phyloP scores from a whole-genome alignment of 2,329 filamentous ascomycete genomes.

The Drechslerella coelobrocha region DNA sequence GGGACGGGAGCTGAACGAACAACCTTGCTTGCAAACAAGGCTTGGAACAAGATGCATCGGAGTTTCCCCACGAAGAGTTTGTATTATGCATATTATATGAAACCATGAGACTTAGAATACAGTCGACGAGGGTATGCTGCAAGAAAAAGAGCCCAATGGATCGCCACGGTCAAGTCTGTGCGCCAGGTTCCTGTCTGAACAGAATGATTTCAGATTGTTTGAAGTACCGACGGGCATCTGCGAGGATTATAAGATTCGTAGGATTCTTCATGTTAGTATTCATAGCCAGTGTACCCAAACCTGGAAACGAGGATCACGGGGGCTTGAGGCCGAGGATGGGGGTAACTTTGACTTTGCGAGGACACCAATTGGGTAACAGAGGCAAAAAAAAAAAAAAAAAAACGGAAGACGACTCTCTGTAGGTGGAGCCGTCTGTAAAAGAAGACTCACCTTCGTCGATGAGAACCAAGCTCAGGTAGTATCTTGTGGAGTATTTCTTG shows the following conservation, averaged over 20 bases:
- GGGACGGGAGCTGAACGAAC: constrained; percentile 25
- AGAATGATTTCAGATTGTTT: constrained; percentile 99
- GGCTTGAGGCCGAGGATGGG: constrained; percentile 22
- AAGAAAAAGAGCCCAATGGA: constrained; percentile 30
- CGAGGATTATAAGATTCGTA: not conserved
- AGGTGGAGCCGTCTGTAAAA: constrained; percentile 7
- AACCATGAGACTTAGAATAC: constrained; percentile 49
- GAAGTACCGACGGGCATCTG: constrained; percentile 95
- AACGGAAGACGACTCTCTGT: constrained; percentile 36
- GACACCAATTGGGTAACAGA: constrained; percentile 41
- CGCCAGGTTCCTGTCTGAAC: constrained; percentile 71
- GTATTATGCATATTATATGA: constrained; percentile 40
- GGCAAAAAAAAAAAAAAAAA: constrained; percentile 45
- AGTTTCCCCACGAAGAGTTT: constrained; percentile 41
- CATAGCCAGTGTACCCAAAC: constrained; percentile 3
- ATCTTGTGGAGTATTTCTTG: constrained; percentile 98
- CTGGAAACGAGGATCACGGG: constrained; percentile 49
- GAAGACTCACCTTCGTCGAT: constrained; percentile 79
- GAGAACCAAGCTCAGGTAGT: constrained; percentile 93
- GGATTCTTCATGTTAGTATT: constrained; percentile 38
- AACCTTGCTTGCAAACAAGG: constrained; percentile 9
- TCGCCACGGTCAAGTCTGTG: constrained; percentile 43
- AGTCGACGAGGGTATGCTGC: constrained; percentile 47
- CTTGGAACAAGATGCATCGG: constrained; percentile 26
- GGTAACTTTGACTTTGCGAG: not conserved